Base-by-base conservation (phyloP, 2,329 filamentous ascomycete species). In the Penicillium sp. region DNA sequence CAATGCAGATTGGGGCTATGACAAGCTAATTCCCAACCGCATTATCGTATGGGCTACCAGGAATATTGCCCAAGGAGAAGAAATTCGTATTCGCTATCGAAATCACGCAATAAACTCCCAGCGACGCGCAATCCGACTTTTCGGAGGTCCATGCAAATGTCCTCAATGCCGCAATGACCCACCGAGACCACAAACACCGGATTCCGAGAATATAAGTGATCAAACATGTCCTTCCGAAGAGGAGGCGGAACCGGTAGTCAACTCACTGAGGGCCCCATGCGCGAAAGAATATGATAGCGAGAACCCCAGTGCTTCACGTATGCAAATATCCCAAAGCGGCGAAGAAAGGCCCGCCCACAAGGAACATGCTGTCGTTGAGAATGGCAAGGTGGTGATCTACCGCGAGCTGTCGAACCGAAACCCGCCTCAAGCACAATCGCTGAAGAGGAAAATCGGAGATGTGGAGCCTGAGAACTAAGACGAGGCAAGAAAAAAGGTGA, bases 1-100 rank as follows among this genome's bases (percentile, higher is more conserved):
- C 30, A 76, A 76, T 42, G 74, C 73, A 11, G 59, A 55, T 13
- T 76, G 73, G 72, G 69, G 66, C 35, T 76, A 69, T 51, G 70
- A 75, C 49, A 48, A 51, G 2, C 22, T 57, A 16, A 61, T 74
- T 25, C 71, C 68, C 3, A 75, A 75, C 52, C 70, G 73, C 2
- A 54, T 76, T 10, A 52, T 75, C 11, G 56, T 76, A 33, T 74
- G 69, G 66, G 70, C 74, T 3, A 59, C 43, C 6, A 59, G 60
- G 8, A 43, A 63, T 19, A 74, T 76, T 28, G 43, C 54, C 22
- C 33, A 62, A 2, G 69, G 64, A 6, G 63, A 72, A 22, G 74
- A 76, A 51, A 70, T 76, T 7, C 53, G 60, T 19, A 57, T 73
- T 49, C 59, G 63, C 0, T 71, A 73, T 55, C 64, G 61, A 35